Conservation (phyloP, 805 yeast genomes). For the Ogataea glucozyma region DNA sequence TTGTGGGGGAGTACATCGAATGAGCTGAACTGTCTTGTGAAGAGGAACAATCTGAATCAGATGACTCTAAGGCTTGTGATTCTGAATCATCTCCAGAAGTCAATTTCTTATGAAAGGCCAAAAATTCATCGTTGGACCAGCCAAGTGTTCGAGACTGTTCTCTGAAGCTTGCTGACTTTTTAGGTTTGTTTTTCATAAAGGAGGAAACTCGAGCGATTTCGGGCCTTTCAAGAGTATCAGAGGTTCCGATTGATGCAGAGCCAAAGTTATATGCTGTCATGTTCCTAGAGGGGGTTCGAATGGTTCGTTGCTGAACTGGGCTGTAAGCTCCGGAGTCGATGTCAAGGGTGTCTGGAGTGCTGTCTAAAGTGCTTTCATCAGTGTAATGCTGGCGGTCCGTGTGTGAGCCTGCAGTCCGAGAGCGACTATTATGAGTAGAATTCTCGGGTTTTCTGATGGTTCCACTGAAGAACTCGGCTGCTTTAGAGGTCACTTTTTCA, state of each 20-base stretch:
- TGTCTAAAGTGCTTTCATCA: constrained; percentile 1
- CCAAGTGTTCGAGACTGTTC: constrained; percentile 13
- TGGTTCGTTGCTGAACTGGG: neutral
- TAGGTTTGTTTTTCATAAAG: neutral
- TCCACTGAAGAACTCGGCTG: constrained; percentile 1
- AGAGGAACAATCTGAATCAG: neutral
- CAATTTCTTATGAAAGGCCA: constrained; percentile 16
- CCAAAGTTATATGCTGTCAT: neutral
- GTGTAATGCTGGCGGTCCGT: neutral
- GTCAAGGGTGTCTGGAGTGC: constrained; percentile 4
- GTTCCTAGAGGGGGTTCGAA: neutral
- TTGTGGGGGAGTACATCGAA: constrained; percentile 11
- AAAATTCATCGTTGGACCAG: constrained; percentile 24
- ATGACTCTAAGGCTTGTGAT: neutral
- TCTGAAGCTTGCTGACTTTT: neutral
- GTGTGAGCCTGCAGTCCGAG: neutral
- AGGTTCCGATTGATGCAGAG: neutral
- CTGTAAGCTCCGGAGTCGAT: neutral
- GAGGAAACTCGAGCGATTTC: constrained; percentile 2
- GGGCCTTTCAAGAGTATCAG: neutral
- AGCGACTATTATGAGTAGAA: neutral
- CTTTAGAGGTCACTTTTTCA: constrained; percentile 1
- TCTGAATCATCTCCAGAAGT: neutral
- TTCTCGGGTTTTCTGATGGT: constrained; percentile 2
- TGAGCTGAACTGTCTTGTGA: too few relatives aligned